phyloP scores from a whole-genome alignment of 129 eudicot species.

The Oenanthe sinensis region DNA sequence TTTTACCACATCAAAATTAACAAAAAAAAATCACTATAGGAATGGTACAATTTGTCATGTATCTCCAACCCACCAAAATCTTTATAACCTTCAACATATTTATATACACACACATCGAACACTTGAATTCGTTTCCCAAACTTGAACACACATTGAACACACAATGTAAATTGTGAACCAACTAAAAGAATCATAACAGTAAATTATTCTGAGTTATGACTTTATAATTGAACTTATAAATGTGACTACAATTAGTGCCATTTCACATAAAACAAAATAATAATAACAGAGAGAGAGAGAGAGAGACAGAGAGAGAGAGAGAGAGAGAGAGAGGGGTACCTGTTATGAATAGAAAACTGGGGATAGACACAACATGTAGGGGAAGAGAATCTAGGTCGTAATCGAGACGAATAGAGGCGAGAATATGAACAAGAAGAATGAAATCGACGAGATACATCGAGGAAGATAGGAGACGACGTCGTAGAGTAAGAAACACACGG shows the following conservation, averaged over 20 bases:
- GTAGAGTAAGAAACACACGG: slow-evolving; percentile 27
- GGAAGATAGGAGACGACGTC: slow-evolving; percentile 9
- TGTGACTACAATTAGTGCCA: background rate
- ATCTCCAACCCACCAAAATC: background rate
- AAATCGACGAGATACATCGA: slow-evolving; percentile 11
- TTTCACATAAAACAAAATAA: background rate
- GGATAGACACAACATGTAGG: slow-evolving; percentile 25
- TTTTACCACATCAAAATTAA: too few relatives aligned
- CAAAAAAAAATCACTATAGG: too few relatives aligned
- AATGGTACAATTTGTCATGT: background rate
- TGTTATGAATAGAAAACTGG: slow-evolving; percentile 13
- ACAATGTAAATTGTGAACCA: background rate
- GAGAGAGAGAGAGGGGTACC: slow-evolving; percentile 23
- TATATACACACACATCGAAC: too few relatives aligned
- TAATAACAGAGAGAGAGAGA: too few relatives aligned
- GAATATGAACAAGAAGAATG: slow-evolving; percentile 15
- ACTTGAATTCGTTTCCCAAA: too few relatives aligned
- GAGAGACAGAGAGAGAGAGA: too few relatives aligned
- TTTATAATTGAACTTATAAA: too few relatives aligned
- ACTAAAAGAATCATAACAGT: background rate
- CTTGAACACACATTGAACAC: too few relatives aligned
- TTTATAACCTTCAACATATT: background rate
- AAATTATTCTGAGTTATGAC: too few relatives aligned
- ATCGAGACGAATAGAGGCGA: slow-evolving; percentile 12
- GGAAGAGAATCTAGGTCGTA: slow-evolving; percentile 26